Percentiles rank a stretch among this genome's conserved stretches.
phyloP scores from a whole-genome alignment of 768 basidiomycete species.

The Mycena vitilis region DNA sequence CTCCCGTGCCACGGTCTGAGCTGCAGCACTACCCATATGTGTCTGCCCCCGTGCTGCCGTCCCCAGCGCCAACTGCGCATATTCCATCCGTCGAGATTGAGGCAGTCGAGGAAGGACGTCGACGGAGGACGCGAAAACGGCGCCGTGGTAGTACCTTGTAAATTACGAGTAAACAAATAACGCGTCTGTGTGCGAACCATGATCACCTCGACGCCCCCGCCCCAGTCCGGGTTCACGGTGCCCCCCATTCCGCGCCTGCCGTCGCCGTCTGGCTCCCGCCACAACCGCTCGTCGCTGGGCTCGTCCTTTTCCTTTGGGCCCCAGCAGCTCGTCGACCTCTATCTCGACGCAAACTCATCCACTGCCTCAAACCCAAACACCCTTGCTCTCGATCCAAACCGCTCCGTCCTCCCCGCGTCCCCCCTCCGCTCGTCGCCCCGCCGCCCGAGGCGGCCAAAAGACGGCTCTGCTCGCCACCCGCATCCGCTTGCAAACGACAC shows the following conservation, averaged over 20 bases:
- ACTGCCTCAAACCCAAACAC: constrained; percentile 65
- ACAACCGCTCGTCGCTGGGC: constrained; percentile 73
- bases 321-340: constrained; percentile 78
- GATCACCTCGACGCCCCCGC: constrained; percentile 63
- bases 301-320: constrained; percentile 89
- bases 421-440: constrained; percentile 78
- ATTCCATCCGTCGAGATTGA: constrained; percentile 24
- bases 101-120: neutral
- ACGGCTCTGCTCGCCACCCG: constrained; percentile 57
- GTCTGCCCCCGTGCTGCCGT: constrained; percentile 14
- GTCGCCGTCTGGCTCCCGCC: constrained; percentile 66
- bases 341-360: constrained; percentile 73
- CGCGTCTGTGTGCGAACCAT: constrained; percentile 14
- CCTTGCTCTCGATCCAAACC: constrained; percentile 81
- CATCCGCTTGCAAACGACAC: constrained; percentile 87
- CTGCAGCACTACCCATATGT: constrained; percentile 50
- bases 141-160: constrained; percentile 26
- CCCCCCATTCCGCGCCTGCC: constrained; percentile 62
- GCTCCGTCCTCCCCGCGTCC: constrained; percentile 80
- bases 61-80: neutral
- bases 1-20: constrained; percentile 47
- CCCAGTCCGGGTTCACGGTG: constrained; percentile 54
- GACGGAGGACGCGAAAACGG: constrained; percentile 17
- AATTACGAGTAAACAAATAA: constrained; percentile 18
- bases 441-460: constrained; percentile 64